Evolutionary conservation across 139 green algal genomes (phyloP), one percentile per base, ranked within the genome.

Genomic region (Raphidocelis subcapitata): DNA sequence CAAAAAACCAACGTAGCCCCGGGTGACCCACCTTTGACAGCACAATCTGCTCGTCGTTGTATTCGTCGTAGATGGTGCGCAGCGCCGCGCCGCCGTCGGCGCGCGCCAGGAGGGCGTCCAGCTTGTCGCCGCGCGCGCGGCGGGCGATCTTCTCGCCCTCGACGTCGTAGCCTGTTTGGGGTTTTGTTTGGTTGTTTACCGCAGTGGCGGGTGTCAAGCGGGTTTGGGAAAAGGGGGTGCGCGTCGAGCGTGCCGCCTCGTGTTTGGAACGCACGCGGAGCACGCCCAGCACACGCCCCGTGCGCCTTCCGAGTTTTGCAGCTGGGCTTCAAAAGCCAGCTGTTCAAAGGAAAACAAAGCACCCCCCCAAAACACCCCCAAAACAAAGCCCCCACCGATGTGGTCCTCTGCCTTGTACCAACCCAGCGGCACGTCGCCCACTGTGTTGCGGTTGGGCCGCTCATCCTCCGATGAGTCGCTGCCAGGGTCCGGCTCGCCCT

Each of bases 371-470:
- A n/a, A n/a, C n/a, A n/a, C n/a, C n/a, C n/a, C n/a, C n/a, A n/a
- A n/a, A n/a, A n/a, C n/a, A n/a, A n/a, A n/a, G n/a, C n/a, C n/a
- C n/a, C 4, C 52, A 18, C 93, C 93, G n/a, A 99, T 93, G 75
- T 99, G 95, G 62, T 94, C 89, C 84, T 99, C 95, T 24, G 95
- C 81, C 46, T 93, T 89, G 79, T 98, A 99, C 95, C 95, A 99
- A 56, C 86, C 73, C 62, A 99, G 75, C 0, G 95, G 95, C 33
- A 99, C 92, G 0, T 90, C 76, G 1, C 95, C 95, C 16, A 99
- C 83, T 82, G 93, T 97, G 80, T 97, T 97, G 29, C 90, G 76
- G 44, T 84, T 84, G 23, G 87, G 86, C 16, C 89, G 81, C 74
- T 98, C 94, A 55, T 99, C 94, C 70, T 99, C 95, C 1, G 90